These are phyloP conservation scores for Coffea humblotiana DNA, from an alignment of 305 asterid genomes.

Conservation along the genomic window DNA sequence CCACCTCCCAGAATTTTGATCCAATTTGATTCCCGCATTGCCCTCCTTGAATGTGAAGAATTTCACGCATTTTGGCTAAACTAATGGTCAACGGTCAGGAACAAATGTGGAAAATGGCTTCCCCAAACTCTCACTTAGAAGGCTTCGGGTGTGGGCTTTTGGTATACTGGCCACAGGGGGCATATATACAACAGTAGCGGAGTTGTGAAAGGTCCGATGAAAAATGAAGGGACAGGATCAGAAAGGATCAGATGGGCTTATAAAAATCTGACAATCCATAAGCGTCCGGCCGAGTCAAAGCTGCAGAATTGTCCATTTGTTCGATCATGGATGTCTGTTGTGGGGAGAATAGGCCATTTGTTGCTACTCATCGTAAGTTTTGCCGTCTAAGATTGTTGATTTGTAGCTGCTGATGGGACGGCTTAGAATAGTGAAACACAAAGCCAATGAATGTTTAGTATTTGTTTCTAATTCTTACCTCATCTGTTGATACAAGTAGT, in stretches of 20 bases:
- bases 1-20: conserved; percentile 44
- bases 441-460: neutral
- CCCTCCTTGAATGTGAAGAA: conserved; percentile 50
- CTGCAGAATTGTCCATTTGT: neutral
- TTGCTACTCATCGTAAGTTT: neutral
- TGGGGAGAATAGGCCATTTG: conserved; percentile 5
- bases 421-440: neutral
- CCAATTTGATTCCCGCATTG: conserved; percentile 57
- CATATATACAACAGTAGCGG: neutral
- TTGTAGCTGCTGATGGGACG: neutral
- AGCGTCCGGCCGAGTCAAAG: neutral
- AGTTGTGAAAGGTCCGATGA: neutral
- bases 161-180: neutral
- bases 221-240: neutral
- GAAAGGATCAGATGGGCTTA: neutral
- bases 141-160: neutral
- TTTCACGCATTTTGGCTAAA: conserved; percentile 38
- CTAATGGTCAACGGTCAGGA: conserved; percentile 4
- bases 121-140: neutral
- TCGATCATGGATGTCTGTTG: neutral
- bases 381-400: neutral
- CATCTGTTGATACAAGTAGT: neutral
- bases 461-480: neutral
- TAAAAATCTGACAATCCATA: neutral
- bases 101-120: neutral